Conservation (phyloP, 2,329 filamentous ascomycete species). For the Fusarium sp. region DNA sequence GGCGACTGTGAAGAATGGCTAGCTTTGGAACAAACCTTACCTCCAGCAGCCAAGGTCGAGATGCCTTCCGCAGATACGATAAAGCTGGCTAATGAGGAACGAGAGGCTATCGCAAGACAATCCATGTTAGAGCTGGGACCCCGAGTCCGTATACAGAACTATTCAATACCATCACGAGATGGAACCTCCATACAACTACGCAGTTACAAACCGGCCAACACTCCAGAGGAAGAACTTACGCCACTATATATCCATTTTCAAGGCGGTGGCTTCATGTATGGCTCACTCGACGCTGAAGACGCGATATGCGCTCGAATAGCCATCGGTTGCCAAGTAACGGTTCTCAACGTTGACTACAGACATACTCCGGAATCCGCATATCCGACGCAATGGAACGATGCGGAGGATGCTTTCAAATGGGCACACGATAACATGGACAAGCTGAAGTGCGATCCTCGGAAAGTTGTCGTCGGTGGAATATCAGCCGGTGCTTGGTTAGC, state of each 20-base stretch:
- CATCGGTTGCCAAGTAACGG: not conserved
- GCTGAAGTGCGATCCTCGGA: not conserved
- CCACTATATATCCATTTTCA: conserved; percentile 12
- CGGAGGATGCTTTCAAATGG: conserved; percentile 10
- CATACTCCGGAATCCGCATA: not conserved
- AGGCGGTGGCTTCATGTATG: conserved; percentile 21
- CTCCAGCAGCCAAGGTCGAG: not conserved
- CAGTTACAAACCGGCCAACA: not conserved
- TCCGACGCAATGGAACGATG: conserved; percentile 14
- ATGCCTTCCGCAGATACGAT: not conserved
- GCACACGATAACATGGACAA: not conserved
- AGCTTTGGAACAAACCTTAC: not conserved
- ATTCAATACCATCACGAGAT: not conserved
- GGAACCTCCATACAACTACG: not conserved
- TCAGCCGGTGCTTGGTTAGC: conserved; percentile 14
- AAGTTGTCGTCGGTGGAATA: conserved; percentile 1
- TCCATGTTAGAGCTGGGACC: not conserved
- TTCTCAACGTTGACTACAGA: conserved; percentile 6
- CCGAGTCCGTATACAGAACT: not conserved
- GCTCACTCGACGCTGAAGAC: not conserved
- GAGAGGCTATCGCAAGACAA: not conserved
- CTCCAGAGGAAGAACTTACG: fast-evolving
- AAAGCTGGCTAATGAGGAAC: not conserved
- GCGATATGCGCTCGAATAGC: conserved; percentile 15
- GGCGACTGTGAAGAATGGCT: conserved; percentile 5